Conservation (phyloP, 176 grass and related monocot genomes). For the Microstegium vimineum region DNA sequence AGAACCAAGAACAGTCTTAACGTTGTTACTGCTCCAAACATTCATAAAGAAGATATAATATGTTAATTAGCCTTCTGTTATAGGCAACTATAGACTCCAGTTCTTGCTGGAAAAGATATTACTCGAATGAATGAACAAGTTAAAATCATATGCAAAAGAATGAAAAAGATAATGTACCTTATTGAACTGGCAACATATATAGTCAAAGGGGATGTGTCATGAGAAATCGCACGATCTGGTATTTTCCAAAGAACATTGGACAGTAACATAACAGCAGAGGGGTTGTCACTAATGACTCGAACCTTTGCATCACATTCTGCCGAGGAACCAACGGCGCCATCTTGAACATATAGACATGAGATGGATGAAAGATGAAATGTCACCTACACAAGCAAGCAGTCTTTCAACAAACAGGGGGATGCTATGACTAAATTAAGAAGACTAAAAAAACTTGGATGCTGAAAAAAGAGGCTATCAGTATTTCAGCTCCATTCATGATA, state of each 20-base stretch:
- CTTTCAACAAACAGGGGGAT: background rate
- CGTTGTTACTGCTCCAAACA: constrained; percentile 56
- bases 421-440: background rate
- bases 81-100: background rate
- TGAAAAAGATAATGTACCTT: constrained; percentile 48
- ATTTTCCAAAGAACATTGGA: constrained; percentile 63
- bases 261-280: constrained; percentile 55
- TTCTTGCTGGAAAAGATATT: background rate
- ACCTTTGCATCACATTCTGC: constrained; percentile 79
- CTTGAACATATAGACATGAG: constrained; percentile 69
- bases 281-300: constrained; percentile 79
- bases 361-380: constrained; percentile 79
- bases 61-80: background rate
- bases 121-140: constrained; percentile 6
- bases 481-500: background rate
- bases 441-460: background rate
- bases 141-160: background rate
- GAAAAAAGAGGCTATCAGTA: background rate
- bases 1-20: constrained; percentile 53
- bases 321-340: constrained; percentile 71
- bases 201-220: constrained; percentile 81
- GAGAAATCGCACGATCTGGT: constrained; percentile 72
- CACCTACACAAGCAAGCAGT: constrained; percentile 49
- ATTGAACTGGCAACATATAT: constrained; percentile 90
- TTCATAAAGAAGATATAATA: background rate